Base-by-base conservation (phyloP, 1,284 basidiomycete species). In the Cystodermella granulosa region DNA sequence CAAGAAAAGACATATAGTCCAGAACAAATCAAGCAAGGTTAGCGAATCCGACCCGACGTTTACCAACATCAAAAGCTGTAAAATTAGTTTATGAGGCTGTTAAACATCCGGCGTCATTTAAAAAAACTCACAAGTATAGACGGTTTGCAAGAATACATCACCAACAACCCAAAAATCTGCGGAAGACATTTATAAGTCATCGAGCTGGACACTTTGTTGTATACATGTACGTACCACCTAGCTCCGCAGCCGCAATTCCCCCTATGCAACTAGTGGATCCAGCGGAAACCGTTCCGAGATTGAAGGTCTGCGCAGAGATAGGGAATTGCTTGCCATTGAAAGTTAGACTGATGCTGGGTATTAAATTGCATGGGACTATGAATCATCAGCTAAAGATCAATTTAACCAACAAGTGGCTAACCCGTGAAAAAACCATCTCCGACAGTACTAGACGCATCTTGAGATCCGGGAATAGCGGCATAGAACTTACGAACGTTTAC, bases 401-500 rank as follows among this genome's bases (percentile, higher is more conserved):
- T 24, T 17, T n/a, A n/a, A n/a, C n/a, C n/a, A n/a, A n/a, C n/a
- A 42, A n/a, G 7, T 18, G 31, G 23, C 7, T 26, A 14, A 61
- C 58, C 49, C 26, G 59, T 57, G 46, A 56, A 60, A 47, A 60
- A 64, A 14, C 74, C 74, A 28, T 53, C 45, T 1, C 65, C 66
- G 28, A 66, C 50, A n/a, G 59, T 59, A 7, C 47, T 37, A 2
- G 60, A 55, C 16, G 67, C 67, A 45, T 62, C 54, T 44, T 57
- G 49, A 40, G 75, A 56, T 21, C 75, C 74, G 15, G 62, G 60
- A 36, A 81, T 72, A 17, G 57, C 45, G 16, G 53, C 55, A 57
- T 77, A 80, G 49, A 81, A 65, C 38, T 55, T 48, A 23, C 60
- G 61, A 13, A 76, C 72, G 20, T 72, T 64, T 24, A 65, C 49